Base-by-base conservation (phyloP, 2,329 filamentous ascomycete species). In the Thielaviopsis musarum region DNA sequence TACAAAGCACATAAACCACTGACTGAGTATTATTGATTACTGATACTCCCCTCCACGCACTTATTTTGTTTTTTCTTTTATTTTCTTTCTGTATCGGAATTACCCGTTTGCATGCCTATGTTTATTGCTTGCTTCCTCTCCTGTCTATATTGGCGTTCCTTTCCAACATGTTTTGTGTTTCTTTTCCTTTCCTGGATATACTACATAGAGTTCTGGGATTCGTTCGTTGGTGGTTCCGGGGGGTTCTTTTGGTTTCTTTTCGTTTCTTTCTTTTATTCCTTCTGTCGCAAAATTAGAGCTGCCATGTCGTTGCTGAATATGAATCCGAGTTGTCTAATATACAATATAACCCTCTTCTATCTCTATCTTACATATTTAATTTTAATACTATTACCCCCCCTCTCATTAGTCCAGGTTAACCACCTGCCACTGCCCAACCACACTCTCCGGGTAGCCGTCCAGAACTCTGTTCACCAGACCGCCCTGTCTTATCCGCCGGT, bases 1-100 rank as follows among this genome's bases (percentile, higher is more conserved):
- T 98, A 54, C 85, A 86, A 71, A 84, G 79, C 52, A 80, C 83
- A 62, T 85, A 71, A 72, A 38, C 10, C 38, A 10, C 15, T 15
- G 12, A 52, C 13, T 5, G 6, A 10, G 7, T 3, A 28, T 3
- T 28, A 28, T 28, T 7, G 26, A 7, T 28, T 28, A 2, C 30
- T 10, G 30, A 34, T 34, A 34, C 30, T 34, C 30, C 10, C 30
- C 30, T 28, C 26, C 7, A 28, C 26, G 7, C 26, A 28, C 26
- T 2, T 34, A 9, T 34, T 9, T 34, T 10, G 2, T 38, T 34
- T 15, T 55, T 34, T 55, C 28, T 21, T 55, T 17, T 12, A 38
- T 41, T 55, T 26, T 34, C 24, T 41, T 38, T 17, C 53, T 26
- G 2, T 17, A 5, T 34, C 10, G 30, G 4, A 13, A 12, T 22